These are phyloP conservation scores for Xylogone sp. DNA, from an alignment of 2,329 filamentous ascomycete genomes.

Conservation along the genomic window DNA sequence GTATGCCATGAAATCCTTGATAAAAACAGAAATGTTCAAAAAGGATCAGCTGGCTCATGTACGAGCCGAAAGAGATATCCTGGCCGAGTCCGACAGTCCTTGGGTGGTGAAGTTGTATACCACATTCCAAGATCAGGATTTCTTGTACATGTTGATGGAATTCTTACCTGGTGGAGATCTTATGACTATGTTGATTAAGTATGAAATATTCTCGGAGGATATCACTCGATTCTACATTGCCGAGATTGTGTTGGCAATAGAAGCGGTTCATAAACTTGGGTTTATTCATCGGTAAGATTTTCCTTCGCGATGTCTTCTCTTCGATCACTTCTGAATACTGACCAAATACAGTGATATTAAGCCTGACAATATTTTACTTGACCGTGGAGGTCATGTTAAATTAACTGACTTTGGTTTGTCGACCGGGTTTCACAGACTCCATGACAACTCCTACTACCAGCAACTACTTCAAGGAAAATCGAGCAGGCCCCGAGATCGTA, in stretches of 20 bases:
- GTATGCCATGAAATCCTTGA: conserved; percentile 95
- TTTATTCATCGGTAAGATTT: conserved; percentile 88
- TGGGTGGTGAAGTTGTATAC: conserved; percentile 99
- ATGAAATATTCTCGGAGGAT: conserved; percentile 98
- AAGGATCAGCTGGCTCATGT: conserved; percentile 98
- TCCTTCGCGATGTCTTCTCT: no score
- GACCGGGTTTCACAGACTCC: conserved; percentile 95
- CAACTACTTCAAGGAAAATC: conserved; percentile 82
- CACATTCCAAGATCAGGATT: conserved; percentile 94
- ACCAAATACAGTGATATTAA: conserved; percentile 80
- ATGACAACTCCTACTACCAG: conserved; percentile 98
- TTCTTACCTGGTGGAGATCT: conserved; percentile 96
- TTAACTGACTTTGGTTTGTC: conserved; percentile 97
- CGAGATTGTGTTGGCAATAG: conserved; percentile 95
- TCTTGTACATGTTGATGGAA: conserved; percentile 99
- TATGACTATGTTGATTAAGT: conserved; percentile 99
- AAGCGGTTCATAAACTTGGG: conserved; percentile 94
- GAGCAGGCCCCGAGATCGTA: conserved; percentile 71
- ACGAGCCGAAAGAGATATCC: conserved; percentile 92
- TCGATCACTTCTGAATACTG: conserved; percentile 1
- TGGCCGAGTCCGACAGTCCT: conserved; percentile 98
- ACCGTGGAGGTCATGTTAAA: conserved; percentile 95
- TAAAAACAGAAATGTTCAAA: conserved; percentile 99
- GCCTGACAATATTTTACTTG: conserved; percentile 95
- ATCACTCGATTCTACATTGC: conserved; percentile 99